A percentile compares a stretch with the other conserved stretches of the same genome.
phyloP scores from a whole-genome alignment of 352 stramenopile genomes.

The Phytophthora kernoviae region DNA sequence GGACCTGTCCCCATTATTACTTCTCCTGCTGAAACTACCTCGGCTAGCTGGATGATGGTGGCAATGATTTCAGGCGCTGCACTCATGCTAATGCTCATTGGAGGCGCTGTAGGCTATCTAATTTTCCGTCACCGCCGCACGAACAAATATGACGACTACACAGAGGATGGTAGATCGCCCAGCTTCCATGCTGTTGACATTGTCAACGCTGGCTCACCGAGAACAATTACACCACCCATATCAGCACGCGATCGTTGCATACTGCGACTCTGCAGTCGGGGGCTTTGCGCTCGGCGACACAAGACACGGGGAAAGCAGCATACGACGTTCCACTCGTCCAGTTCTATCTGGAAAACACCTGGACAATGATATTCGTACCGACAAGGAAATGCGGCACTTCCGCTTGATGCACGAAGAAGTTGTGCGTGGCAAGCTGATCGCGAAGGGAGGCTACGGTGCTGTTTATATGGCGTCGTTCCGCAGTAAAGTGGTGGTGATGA shows the following conservation, averaged over 20 bases:
- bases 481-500: constrained; percentile 43
- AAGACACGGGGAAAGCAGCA: constrained; percentile 23
- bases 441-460: constrained; percentile 61
- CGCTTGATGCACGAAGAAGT: constrained; percentile 60
- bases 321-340: constrained; percentile 12
- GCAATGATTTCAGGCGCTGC: constrained; percentile 42
- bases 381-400: constrained; percentile 58
- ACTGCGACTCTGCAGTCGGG: constrained; percentile 18
- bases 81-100: constrained; percentile 28
- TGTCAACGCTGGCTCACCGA: neutral
- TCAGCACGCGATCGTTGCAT: constrained; percentile 31
- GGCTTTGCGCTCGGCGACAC: constrained; percentile 5
- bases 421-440: constrained; percentile 39
- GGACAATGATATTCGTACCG: constrained; percentile 72
- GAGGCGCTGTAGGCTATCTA: constrained; percentile 32
- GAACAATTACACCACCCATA: constrained; percentile 14
- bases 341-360: constrained; percentile 29
- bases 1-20: neutral
- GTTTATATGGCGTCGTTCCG: constrained; percentile 61
- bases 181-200: constrained; percentile 15
- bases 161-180: constrained; percentile 16
- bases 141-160: constrained; percentile 24
- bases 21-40: neutral
- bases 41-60: constrained; percentile 43
- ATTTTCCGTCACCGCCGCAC: constrained; percentile 28